These are phyloP conservation scores for Fusarium sp. DNA, from an alignment of 2,329 filamentous ascomycete species.

Conservation along the genomic window DNA sequence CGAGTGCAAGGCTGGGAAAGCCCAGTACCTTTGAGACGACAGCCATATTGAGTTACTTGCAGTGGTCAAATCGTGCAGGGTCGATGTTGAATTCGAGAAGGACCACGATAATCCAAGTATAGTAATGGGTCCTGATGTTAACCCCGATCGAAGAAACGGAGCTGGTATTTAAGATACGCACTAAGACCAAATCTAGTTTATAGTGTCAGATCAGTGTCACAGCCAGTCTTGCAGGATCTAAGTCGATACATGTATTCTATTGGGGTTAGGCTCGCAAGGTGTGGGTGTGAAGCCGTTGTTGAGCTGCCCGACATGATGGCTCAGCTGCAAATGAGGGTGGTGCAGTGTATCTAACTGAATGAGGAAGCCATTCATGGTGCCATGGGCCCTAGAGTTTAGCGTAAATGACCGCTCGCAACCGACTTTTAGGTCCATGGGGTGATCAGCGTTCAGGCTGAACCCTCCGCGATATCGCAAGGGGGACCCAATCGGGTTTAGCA, in stretches of 20 bases:
- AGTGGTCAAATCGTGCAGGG: background rate
- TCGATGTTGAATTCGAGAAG: background rate
- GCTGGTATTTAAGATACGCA: background rate
- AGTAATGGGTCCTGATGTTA: background rate
- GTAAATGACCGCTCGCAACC: background rate
- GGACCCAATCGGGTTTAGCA: constrained; percentile 42
- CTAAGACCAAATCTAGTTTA: background rate
- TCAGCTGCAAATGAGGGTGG: background rate
- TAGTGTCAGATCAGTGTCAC: background rate
- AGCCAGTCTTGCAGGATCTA: background rate
- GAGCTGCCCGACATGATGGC: background rate
- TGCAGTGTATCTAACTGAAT: background rate
- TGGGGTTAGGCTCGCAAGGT: background rate
- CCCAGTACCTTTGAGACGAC: constrained; percentile 29
- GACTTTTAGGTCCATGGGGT: background rate
- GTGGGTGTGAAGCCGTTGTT: constrained; percentile 7
- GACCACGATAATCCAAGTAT: background rate
- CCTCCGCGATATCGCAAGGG: constrained; percentile 40
- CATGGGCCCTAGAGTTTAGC: background rate
- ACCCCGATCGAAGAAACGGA: background rate
- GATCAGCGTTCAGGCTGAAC: constrained; percentile 16
- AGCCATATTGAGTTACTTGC: constrained; percentile 24
- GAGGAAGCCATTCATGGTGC: background rate
- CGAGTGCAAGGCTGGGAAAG: constrained; percentile 35
- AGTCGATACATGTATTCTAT: background rate